Base-by-base conservation (phyloP, 2,329 filamentous ascomycete species). In the Apiospora saccharicola region DNA sequence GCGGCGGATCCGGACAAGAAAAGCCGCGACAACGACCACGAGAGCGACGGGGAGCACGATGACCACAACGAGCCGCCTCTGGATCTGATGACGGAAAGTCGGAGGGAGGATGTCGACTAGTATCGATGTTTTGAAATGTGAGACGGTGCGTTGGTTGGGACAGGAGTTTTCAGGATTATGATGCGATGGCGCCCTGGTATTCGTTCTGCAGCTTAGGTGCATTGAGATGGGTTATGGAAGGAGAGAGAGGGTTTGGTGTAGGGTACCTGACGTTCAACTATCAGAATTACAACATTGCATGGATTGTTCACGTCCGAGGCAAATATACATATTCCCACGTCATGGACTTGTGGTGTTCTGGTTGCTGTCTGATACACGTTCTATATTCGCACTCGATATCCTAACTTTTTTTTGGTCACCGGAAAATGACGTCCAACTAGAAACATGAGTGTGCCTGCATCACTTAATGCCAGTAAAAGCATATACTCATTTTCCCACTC, bases 81-180 rank as follows among this genome's bases (percentile, higher is more conserved):
- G 12, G 68, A 51, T 14, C 16, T 79, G 30, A 69, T 79, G 44
- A 72, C 75, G n/a, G 78, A 78, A 74, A 76, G 69, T 22, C 73
- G 72, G 22, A 71, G 57, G 26, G 74, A 71, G 8, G 72, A 71
- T 69, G 72, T 76, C 69, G 75, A 76, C 61, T 74, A 53, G 51
- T 72, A n/a, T 34, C 57, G 68, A 53, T 73, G 68, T 68, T 71
- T 68, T 69, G 37, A 24, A 24, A 41, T 41, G 37, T 64, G 14
- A 61, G 10, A 3, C 12, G 19, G 3, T n/a, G 34, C 3, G 57
- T 34, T 14, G 16, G 16, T 37, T n/a, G 30, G 6, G 22, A 13
- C 19, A n/a, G 26, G n/a, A 49, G 46, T 8, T 30, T 64, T 64
- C 30, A 64, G 57, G 34, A 41, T 37, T n/a, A 41, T 22, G 57